Evolutionary conservation across 2,329 filamentous ascomycete genomes (phyloP).

Genomic region (Penicillium paneum): DNA sequence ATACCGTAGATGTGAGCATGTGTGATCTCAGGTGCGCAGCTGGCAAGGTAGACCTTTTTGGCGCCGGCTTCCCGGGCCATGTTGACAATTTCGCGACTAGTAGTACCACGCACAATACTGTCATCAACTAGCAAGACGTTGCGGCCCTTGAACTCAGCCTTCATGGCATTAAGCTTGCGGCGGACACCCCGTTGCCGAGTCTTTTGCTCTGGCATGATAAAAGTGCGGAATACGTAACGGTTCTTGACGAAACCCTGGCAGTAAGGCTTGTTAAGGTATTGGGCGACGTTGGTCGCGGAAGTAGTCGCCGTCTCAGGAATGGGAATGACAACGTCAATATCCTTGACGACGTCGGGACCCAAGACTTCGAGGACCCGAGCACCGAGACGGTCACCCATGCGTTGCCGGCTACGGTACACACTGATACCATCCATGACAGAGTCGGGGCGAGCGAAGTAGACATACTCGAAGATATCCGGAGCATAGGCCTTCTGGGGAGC

Average conservation of each 20-base stretch:
- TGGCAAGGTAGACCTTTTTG: constrained; percentile 76
- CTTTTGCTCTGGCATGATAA: constrained; percentile 81
- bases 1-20: constrained; percentile 86
- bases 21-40: constrained; percentile 76
- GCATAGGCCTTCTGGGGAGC: constrained; percentile 66
- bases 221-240: constrained; percentile 82
- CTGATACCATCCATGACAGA: constrained; percentile 83
- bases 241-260: constrained; percentile 86
- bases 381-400: constrained; percentile 81
- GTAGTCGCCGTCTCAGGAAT: constrained; percentile 82
- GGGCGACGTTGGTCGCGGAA: constrained; percentile 72
- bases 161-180: constrained; percentile 83
- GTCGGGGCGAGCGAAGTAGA: constrained; percentile 84
- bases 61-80: constrained; percentile 86
- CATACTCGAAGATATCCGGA: constrained; percentile 82
- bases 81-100: constrained; percentile 70
- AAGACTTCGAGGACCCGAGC: constrained; percentile 66
- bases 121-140: constrained; percentile 85
- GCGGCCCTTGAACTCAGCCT: constrained; percentile 75
- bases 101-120: constrained; percentile 83
- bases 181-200: constrained; percentile 80
- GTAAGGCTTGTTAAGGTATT: constrained; percentile 71
- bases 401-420: constrained; percentile 76
- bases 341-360: constrained; percentile 64
- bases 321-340: constrained; percentile 78